Conservation (phyloP, 2,329 filamentous ascomycete species). For the Ramularia endophylla region DNA sequence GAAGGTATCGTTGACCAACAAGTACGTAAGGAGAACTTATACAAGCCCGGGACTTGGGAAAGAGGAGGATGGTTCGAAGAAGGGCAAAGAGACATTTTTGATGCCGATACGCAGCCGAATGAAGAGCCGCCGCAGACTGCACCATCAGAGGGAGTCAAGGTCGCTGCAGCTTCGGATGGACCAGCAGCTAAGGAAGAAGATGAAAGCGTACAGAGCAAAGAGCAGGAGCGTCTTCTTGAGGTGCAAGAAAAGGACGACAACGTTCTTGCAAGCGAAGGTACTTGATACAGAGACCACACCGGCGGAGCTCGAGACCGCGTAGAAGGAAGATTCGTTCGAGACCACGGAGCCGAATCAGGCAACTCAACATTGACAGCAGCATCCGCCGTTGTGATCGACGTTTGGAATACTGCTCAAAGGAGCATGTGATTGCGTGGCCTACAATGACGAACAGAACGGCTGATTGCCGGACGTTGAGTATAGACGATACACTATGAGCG, state of each 20-base stretch:
- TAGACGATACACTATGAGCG: too few relatives aligned
- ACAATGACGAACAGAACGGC: too few relatives aligned
- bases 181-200: slow-evolving; percentile 30
- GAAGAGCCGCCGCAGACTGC: slow-evolving; percentile 14
- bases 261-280: too few relatives aligned
- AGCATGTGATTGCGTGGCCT: too few relatives aligned
- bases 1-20: slow-evolving; percentile 60
- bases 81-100: slow-evolving; percentile 33
- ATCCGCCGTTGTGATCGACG: too few relatives aligned
- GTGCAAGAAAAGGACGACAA: slow-evolving; percentile 16
- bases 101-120: slow-evolving; percentile 34
- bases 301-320: too few relatives aligned
- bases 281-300: too few relatives aligned
- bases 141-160: slow-evolving; percentile 25
- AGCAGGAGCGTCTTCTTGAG: slow-evolving; percentile 27
- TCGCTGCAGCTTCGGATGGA: slow-evolving; percentile 29
- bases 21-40: slow-evolving; percentile 57
- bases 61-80: slow-evolving; percentile 73
- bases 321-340: too few relatives aligned
- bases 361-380: too few relatives aligned
- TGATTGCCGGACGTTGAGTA: too few relatives aligned
- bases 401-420: too few relatives aligned
- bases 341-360: too few relatives aligned
- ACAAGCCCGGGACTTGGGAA: slow-evolving; percentile 71
- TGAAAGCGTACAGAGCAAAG: slow-evolving; percentile 26